Percentiles rank a stretch among this genome's conserved stretches.
Conservation (phyloP, 176 grass and related monocot genomes). For the Ananas comosus region DNA sequence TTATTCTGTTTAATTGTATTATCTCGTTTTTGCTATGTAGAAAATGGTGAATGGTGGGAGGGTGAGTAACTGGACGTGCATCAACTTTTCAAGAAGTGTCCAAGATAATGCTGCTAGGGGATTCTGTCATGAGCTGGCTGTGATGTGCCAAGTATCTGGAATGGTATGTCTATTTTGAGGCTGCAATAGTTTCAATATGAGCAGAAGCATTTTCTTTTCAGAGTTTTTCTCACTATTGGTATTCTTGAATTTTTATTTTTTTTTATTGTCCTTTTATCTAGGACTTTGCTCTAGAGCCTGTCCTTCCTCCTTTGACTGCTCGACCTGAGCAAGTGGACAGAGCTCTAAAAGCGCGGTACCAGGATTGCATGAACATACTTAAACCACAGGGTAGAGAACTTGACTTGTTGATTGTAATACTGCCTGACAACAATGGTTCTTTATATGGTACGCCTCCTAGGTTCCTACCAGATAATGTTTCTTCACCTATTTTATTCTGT, state of each 20-base stretch:
- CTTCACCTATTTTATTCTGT: no score
- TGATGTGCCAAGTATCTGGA: slow-evolving; percentile 90
- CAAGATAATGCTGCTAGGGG: slow-evolving; percentile 63
- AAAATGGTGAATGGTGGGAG: slow-evolving; percentile 84
- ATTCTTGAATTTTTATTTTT: background rate
- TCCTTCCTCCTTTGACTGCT: slow-evolving; percentile 53
- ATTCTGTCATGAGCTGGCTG: slow-evolving; percentile 66
- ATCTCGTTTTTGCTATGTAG: slow-evolving; percentile 26
- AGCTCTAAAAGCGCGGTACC: slow-evolving; percentile 62
- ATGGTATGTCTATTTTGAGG: slow-evolving; percentile 38
- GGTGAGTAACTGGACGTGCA: slow-evolving; percentile 62
- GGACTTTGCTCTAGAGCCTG: slow-evolving; percentile 73
- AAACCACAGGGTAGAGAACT: slow-evolving; percentile 55
- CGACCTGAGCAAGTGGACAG: slow-evolving; percentile 76
- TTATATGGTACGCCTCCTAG: slow-evolving; percentile 50
- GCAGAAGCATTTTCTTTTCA: background rate
- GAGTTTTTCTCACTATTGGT: background rate
- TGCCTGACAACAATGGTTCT: slow-evolving; percentile 81
- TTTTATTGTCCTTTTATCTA: slow-evolving; percentile 11
- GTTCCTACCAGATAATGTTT: background rate
- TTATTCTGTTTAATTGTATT: background rate
- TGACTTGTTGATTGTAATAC: slow-evolving; percentile 81
- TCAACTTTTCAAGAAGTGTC: slow-evolving; percentile 68
- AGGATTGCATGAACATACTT: slow-evolving; percentile 62
- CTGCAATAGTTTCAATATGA: background rate